Evolutionary conservation across 2,329 filamentous ascomycete species (phyloP), one percentile per base, ranked within the genome.

Genomic region (Aspergillus aculeatinus): DNA sequence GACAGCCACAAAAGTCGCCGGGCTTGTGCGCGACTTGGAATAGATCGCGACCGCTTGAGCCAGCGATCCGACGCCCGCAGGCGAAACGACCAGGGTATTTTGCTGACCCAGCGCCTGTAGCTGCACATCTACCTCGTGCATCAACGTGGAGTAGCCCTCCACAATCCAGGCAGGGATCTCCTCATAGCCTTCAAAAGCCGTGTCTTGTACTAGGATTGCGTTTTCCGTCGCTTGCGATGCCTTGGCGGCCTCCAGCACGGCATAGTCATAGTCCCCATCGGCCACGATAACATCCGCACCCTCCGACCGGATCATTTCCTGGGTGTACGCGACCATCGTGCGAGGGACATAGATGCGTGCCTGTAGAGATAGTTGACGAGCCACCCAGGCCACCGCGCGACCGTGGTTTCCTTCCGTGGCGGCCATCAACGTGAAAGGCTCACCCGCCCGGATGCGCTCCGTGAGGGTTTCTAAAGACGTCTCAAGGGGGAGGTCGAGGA

Each of bases 391-490:
- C 1, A 92, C 82, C 0, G 91, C 90, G 2, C 89, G 80, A 0
- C 91, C 90, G 79, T 90, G 89, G 64, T 94, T 94, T 0, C 90
- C 91, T 52, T 91, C 89, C 0, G 89, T 91, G 1, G 87, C 87
- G 0, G 89, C 85, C 47, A 87, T 82, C 0, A 91, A 70, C 0
- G 68, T 75, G 21, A 86, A 65, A 10, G 52, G 11, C 3, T 42
- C 52, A 9, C 25, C 42, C 23, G n/a, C 14, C 52, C 42, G 39
- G 23, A 55, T 44, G 27, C 52, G 42, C 4, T 48, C 0, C 69
- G 65, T 0, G 67, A 67, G 1, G 66, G 58, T 35, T 67, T 68
- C 0, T 78, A 71, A 1, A 70, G 68, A 0, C 64, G 51, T 2
- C 76, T 75, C 1, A 88, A 65, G 0, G 0, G 80, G 72, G 0